Percentiles rank a stretch among this genome's conserved stretches.
Conservation (phyloP, 495 filamentous ascomycete genomes). For the Pyrenopolyporus hunteri region DNA sequence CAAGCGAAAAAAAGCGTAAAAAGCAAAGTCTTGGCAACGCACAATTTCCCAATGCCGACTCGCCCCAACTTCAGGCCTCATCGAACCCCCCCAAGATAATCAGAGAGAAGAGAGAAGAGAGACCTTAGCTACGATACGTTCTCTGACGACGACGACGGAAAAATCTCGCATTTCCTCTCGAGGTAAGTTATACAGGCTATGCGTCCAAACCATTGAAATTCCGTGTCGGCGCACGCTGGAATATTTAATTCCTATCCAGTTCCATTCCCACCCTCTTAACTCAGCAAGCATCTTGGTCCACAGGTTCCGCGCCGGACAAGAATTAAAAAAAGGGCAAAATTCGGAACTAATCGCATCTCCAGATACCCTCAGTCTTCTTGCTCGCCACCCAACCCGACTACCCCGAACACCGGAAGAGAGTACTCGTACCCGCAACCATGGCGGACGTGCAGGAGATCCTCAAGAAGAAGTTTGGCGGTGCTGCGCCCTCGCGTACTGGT, state of each 20-base stretch:
- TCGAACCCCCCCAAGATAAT: conserved; percentile 24
- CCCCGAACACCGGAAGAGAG: conserved; percentile 13
- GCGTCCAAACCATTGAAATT: neutral
- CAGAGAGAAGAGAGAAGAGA: conserved; percentile 9
- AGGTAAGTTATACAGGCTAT: conserved; percentile 18
- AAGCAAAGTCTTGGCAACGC: conserved; percentile 48
- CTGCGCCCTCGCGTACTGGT: conserved; percentile 72
- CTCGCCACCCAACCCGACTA: conserved; percentile 11
- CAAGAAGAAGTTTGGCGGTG: conserved; percentile 73
- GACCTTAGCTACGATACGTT: conserved; percentile 17
- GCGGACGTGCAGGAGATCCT: conserved; percentile 71
- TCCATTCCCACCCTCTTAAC: too few species aligned
- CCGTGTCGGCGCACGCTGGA: too few species aligned
- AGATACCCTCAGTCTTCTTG: neutral
- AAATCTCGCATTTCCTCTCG: conserved; percentile 20
- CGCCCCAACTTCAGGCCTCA: conserved; percentile 37
- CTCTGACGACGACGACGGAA: conserved; percentile 24
- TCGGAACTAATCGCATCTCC: neutral
- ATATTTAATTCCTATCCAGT: neutral
- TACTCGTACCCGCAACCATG: conserved; percentile 57
- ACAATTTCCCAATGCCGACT: conserved; percentile 42
- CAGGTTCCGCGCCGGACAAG: neutral
- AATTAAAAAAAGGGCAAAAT: neutral
- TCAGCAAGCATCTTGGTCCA: neutral
- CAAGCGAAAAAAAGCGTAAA: conserved; percentile 43